phyloP scores from a whole-genome alignment of 805 yeast genomes.

The Saturnispora kantuleensis region DNA sequence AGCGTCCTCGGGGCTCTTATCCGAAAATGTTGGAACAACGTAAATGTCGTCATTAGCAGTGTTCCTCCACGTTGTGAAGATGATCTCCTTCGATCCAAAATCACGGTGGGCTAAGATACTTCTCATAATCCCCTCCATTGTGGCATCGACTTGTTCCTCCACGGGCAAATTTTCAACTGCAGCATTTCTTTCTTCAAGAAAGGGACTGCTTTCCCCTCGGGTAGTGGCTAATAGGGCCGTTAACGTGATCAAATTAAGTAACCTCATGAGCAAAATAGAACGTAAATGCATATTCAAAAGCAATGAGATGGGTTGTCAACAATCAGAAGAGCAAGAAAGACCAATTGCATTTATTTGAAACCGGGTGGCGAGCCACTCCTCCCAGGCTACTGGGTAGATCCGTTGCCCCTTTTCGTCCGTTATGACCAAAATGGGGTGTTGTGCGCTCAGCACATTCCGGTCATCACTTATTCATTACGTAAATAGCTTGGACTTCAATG shows the following conservation, averaged over 20 bases:
- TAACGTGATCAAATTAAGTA: not conserved
- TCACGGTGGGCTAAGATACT: conserved; percentile 17
- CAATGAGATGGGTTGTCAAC: not conserved
- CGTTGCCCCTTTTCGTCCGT: too few relatives aligned
- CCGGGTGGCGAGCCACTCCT: too few relatives aligned
- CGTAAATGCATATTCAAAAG: not conserved
- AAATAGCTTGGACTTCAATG: conserved; percentile 17
- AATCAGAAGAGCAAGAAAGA: not conserved
- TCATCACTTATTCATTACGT: too few relatives aligned
- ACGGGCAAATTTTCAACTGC: not conserved
- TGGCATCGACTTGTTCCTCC: not conserved
- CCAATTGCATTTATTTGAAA: too few relatives aligned
- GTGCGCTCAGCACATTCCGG: not conserved
- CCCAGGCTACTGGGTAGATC: too few relatives aligned
- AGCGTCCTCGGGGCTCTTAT: not conserved
- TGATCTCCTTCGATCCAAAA: conserved; percentile 10
- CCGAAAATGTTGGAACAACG: conserved; percentile 17
- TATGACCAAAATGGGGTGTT: not conserved
- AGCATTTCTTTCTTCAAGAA: not conserved
- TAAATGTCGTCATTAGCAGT: conserved; percentile 17
- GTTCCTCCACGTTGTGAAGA: conserved; percentile 21
- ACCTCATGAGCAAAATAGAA: not conserved
- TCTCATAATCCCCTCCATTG: conserved; percentile 11
- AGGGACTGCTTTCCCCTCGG: not conserved
- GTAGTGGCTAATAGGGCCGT: not conserved